phyloP scores from a whole-genome alignment of 2,329 filamentous ascomycete genomes.

The Xylariaceae sp. region DNA sequence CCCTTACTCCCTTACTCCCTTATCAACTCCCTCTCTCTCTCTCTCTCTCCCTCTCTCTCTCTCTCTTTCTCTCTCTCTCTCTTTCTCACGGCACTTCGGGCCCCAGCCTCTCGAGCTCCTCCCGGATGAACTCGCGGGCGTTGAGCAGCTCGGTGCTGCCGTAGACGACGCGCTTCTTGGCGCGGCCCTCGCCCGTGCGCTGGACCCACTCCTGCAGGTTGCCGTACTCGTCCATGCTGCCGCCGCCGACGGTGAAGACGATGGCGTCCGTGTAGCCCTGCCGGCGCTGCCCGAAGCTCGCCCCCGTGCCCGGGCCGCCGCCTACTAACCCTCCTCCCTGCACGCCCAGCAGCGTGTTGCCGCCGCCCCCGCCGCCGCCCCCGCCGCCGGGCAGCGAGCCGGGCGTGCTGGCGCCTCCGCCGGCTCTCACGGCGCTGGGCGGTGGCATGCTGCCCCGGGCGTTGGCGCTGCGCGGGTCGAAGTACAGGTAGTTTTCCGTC shows the following conservation, averaged over 20 bases:
- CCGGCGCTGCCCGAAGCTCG: conserved; percentile 82
- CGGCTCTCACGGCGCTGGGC: conserved; percentile 52
- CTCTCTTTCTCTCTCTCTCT: background rate
- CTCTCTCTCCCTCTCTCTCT: too few relatives aligned
- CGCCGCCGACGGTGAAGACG: conserved; percentile 91
- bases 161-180: conserved; percentile 80
- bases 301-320: conserved; percentile 60
- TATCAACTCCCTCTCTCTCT: too few relatives aligned
- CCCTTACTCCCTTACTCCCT: too few relatives aligned
- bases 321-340: too few relatives aligned
- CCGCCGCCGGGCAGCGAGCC: conserved; percentile 37
- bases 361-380: conserved; percentile 11
- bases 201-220: conserved; percentile 95
- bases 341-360: too few relatives aligned
- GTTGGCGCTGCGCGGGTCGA: conserved; percentile 88
- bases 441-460: conserved; percentile 87
- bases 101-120: conserved; percentile 57
- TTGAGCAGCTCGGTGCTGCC: conserved; percentile 81
- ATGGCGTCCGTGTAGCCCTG: conserved; percentile 87
- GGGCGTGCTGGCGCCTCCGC: conserved; percentile 28
- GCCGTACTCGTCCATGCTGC: conserved; percentile 98
- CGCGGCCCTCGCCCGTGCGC: conserved; percentile 59
- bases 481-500: conserved; percentile 95
- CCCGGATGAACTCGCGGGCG: conserved; percentile 57
- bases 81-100: conserved; percentile 37